These are phyloP conservation scores for Cordyceps tenuipes DNA, from an alignment of 2,329 filamentous ascomycete species.

Conservation along the genomic window DNA sequence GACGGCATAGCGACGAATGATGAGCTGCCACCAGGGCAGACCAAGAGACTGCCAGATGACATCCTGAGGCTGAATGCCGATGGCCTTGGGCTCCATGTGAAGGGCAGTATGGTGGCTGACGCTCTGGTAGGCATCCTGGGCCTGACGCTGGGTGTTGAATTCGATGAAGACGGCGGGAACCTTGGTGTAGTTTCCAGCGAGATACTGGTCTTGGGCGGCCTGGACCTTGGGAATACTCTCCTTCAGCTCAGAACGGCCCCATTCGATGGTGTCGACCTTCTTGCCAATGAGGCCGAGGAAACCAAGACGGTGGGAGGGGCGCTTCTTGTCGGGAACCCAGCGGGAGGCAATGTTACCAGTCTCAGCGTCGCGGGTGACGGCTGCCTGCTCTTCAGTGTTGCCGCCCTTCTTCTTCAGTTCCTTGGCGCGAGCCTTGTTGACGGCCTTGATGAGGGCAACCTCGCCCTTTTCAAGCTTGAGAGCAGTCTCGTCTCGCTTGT, in stretches of 20 bases:
- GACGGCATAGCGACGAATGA: conserved; percentile 58
- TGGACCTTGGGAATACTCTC: conserved; percentile 58
- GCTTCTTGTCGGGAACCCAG: conserved; percentile 58
- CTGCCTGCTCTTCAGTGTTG: conserved; percentile 20
- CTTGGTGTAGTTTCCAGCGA: conserved; percentile 53
- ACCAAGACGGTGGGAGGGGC: conserved; percentile 61
- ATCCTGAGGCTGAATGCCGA: conserved; percentile 71
- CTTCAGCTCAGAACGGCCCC: conserved; percentile 53
- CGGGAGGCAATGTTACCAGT: conserved; percentile 56
- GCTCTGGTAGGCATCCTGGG: conserved; percentile 77
- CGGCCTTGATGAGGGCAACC: conserved; percentile 65
- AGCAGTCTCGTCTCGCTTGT: conserved; percentile 65
- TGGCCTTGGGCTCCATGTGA: conserved; percentile 78
- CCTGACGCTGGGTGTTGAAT: conserved; percentile 72
- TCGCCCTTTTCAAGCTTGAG: conserved; percentile 77
- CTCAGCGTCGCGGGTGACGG: conserved; percentile 52
- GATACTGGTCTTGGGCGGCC: conserved; percentile 54
- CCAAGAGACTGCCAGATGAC: conserved; percentile 77
- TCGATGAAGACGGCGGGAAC: conserved; percentile 84
- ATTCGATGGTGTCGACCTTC: conserved; percentile 79
- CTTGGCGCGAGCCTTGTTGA: conserved; percentile 30
- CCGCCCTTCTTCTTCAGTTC: conserved; percentile 26
- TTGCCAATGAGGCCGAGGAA: conserved; percentile 55
- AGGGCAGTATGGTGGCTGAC: conserved; percentile 73
- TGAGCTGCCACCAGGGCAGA: conserved; percentile 62